These are phyloP conservation scores for Rhodosorus marinus DNA, from an alignment of 23 red algal genomes.

Conservation along the genomic window DNA sequence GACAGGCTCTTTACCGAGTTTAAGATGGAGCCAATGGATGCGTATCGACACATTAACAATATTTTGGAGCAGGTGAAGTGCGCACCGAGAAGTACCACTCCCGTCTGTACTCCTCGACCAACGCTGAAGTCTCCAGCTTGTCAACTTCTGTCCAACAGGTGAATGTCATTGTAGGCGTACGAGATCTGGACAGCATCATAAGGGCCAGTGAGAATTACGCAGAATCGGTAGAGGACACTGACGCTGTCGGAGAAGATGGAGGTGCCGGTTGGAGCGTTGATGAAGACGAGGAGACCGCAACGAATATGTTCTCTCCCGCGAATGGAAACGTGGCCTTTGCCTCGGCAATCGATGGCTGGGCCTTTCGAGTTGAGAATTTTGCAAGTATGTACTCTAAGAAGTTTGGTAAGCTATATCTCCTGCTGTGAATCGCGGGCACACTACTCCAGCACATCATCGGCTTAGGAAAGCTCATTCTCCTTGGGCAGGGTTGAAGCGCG, in stretches of 20 bases:
- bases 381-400: slow-evolving; percentile 39
- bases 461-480: no score
- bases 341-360: slow-evolving; percentile 85
- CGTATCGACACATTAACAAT: slow-evolving; percentile 44
- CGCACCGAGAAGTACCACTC: not conserved
- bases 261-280: not conserved
- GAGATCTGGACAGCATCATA: no score
- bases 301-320: slow-evolving; percentile 50
- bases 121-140: no score
- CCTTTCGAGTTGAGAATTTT: slow-evolving; percentile 83
- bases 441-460: no score
- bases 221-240: not conserved
- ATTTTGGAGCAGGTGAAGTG: slow-evolving; percentile 22
- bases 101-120: no score
- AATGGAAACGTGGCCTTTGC: slow-evolving; percentile 92
- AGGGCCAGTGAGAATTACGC: no score
- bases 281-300: not conserved
- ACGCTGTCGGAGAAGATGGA: not conserved
- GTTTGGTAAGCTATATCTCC: no score
- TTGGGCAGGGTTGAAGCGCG: slow-evolving; percentile 21
- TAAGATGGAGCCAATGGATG: slow-evolving; percentile 40
- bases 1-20: slow-evolving; percentile 69
- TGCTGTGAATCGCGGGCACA: no score
- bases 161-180: not conserved
- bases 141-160: no score